Conservation (phyloP, 2,329 filamentous ascomycete species). For the Chrysoporthe cubensis region DNA sequence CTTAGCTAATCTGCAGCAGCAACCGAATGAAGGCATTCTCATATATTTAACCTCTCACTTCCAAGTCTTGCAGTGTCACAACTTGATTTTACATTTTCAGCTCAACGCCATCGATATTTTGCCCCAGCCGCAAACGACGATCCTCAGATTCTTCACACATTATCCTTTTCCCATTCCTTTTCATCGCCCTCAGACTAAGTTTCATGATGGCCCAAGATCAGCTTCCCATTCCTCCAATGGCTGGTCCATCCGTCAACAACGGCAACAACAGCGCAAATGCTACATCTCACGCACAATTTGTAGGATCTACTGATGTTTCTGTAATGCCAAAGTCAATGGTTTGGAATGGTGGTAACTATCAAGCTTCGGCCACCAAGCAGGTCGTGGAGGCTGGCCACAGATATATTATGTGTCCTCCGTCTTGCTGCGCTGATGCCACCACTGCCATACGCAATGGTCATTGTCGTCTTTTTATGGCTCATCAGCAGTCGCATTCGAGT, state of each 20-base stretch:
- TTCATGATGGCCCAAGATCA: not conserved
- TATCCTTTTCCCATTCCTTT: no score
- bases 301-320: not conserved
- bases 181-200: not conserved
- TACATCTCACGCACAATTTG: not conserved
- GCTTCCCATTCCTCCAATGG: not conserved
- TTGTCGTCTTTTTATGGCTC: not conserved
- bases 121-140: not conserved
- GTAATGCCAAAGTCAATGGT: not conserved
- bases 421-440: not conserved
- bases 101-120: not conserved
- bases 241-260: not conserved
- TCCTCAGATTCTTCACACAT: not conserved
- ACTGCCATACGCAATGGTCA: not conserved
- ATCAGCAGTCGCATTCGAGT: not conserved
- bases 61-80: not conserved
- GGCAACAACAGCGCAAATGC: not conserved
- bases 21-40: not conserved
- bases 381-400: not conserved
- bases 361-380: not conserved
- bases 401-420: not conserved
- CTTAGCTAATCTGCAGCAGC: not conserved
- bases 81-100: not conserved
- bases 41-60: not conserved
- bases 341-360: not conserved